Base-by-base conservation (phyloP, 2,329 filamentous ascomycete genomes). In the Aspergillus niger region DNA sequence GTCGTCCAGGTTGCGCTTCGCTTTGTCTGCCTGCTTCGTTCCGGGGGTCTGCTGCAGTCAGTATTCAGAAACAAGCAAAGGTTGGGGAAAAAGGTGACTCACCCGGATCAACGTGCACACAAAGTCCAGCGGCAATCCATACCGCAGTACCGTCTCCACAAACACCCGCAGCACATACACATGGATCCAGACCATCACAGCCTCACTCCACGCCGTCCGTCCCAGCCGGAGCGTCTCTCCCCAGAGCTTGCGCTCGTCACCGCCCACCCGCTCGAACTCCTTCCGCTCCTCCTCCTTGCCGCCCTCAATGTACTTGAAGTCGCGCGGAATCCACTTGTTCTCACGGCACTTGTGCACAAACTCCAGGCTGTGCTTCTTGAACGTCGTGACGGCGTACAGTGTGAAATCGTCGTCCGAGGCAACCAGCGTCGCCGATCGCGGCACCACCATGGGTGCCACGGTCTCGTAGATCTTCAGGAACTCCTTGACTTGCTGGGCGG, bases 101-200 rank as follows among this genome's bases (percentile, higher is more conserved):
- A 96, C 93, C 88, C 91, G 89, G 63, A 98, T 82, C 67, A 97
- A 80, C 15, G 89, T 91, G 68, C 89, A 91, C 52, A 96, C 89
- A 77, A 94, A 99, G 69, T 96, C 91, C 65, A 97, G 80, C 51
- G 95, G 95, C 69, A 99, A 78, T 28, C 95, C 95, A 73, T 99
- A 99, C 66, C 95, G 87, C 72, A 99, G 81, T n/a, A 99, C 95
- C 5, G 93, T 97, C 83, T 99, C 95, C 20, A 99, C 95, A 77
- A 98, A 99, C 20, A 98, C 93, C 57, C 95, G 84, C 70, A 99
- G 80, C 6, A 93, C 91, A 71, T 98, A 82, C 28, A 97, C 90
- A 74, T 99, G 95, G 53, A 96, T 85, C 92, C 93, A 97, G 57
- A 94, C 89, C 91, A 97, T 97, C 66, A 97, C 92, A 64, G 89